Conservation (phyloP, 2,329 filamentous ascomycete genomes). For the Aspergillus amoenus region DNA sequence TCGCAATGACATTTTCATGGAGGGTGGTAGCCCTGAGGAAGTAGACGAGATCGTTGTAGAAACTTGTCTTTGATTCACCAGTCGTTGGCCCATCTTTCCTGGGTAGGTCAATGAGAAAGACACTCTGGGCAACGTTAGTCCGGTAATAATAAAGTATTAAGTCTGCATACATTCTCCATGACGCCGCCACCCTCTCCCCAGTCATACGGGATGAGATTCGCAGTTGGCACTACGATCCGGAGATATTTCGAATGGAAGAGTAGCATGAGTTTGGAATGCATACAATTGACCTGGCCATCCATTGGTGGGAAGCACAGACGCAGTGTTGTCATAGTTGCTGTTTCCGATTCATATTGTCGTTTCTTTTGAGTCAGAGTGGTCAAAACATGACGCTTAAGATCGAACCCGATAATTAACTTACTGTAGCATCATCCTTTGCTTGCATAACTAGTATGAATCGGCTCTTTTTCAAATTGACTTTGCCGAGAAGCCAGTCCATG, state of each 20-base stretch:
- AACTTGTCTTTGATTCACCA: conserved; percentile 47
- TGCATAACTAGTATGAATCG: conserved; percentile 66
- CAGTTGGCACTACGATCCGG: conserved; percentile 80
- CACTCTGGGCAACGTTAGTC: conserved; percentile 52
- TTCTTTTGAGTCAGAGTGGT: conserved; percentile 25
- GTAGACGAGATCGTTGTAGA: conserved; percentile 67
- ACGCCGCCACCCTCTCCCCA: conserved; percentile 78
- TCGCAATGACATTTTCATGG: conserved; percentile 63
- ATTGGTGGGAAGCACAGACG: conserved; percentile 79
- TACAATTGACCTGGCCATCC: conserved; percentile 66
- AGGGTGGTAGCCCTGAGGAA: conserved; percentile 70
- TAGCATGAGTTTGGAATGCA: conserved; percentile 94
- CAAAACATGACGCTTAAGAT: not conserved
- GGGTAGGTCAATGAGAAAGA: conserved; percentile 92
- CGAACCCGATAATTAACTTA: conserved; percentile 23
- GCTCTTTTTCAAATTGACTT: conserved; percentile 62
- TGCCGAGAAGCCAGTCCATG: conserved; percentile 72
- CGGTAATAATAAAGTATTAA: not conserved
- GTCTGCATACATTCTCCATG: conserved; percentile 72
- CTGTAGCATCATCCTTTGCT: conserved; percentile 50
- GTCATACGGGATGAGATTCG: conserved; percentile 81
- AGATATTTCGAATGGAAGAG: conserved; percentile 74
- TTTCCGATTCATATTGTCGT: conserved; percentile 39
- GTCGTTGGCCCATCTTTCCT: conserved; percentile 32
- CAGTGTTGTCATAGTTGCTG: conserved; percentile 52